A percentile compares a stretch with the other conserved stretches of the same genome.
These are phyloP conservation scores for Flaveria robusta DNA, from an alignment of 129 eudicot genomes.

Conservation along the genomic window DNA sequence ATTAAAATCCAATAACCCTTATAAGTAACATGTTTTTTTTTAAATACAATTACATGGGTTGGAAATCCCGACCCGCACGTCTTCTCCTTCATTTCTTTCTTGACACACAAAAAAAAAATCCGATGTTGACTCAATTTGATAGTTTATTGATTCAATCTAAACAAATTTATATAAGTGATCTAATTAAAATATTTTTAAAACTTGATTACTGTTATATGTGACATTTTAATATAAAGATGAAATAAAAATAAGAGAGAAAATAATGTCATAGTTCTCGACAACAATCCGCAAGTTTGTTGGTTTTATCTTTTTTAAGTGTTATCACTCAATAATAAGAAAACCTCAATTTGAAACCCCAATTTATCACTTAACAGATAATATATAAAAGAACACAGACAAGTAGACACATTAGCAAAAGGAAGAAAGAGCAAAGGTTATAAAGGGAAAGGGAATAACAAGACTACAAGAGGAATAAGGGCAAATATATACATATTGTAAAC, in stretches of 20 bases:
- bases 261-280: neutral
- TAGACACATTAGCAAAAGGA: constrained; percentile 21
- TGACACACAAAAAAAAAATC: no score
- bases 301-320: neutral
- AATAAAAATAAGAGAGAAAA: neutral
- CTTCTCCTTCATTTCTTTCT: no score
- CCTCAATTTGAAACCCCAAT: neutral
- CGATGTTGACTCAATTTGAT: no score
- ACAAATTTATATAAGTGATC: no score
- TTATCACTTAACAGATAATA: neutral
- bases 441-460: constrained; percentile 28
- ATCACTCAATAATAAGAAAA: neutral
- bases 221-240: neutral
- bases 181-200: no score
- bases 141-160: no score
- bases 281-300: no score
- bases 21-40: no score
- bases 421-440: constrained; percentile 20
- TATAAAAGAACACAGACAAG: neutral
- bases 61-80: no score
- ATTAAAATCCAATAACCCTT: no score
- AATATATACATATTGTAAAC: neutral
- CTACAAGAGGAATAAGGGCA: constrained; percentile 7
- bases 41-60: no score
- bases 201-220: no score